Base-by-base conservation (phyloP, 352 stramenopile genomes). In the Plasmopara halstedii region DNA sequence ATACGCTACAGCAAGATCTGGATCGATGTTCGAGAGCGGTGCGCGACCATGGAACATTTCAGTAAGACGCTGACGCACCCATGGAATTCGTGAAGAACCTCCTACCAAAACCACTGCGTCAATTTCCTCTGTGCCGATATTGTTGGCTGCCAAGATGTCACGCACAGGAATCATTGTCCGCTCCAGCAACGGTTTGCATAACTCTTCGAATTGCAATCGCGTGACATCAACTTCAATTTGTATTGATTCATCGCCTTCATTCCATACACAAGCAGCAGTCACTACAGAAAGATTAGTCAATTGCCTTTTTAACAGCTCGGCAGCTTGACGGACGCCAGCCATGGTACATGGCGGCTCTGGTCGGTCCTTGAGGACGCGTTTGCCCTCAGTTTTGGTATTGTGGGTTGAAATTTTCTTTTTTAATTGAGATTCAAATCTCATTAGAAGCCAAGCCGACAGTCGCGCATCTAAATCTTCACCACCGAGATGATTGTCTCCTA, bases 401-500 rank as follows among this genome's bases (percentile, higher is more conserved):
- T 37, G 53, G 15, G 65, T 73, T 5, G 52, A 52, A 18, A 80
- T 68, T 13, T 39, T 33, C 8, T 38, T 46, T 5, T 55, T 66
- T 13, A 84, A 35, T 15, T 68, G 44, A 10, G 31, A 6, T 36
- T 69, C 67, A 19, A 98, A 96, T 48, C 95, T 63, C 37, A 78
- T 43, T 6, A 84, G 64, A 34, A 97, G 90, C 67, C 92, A 92
- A 37, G 84, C 70, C 8, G 95, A 78, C 40, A 98, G 67, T 6
- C 60, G 49, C 22, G 94, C 91, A 52, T 98, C 94, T 31, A 98
- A 75, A 56, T 98, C 92, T 56, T 97, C 90, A 22, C 91, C 73
- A 46, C 50, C 46, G 0, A 63, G 56, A 20, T 89, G 96, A 29
- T 73, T 79, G 47, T 98, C 94, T 41, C 94, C 94, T 13, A 88